Evolutionary conservation across 164 flowering plant genomes (phyloP).

Genomic region (Paratinospora sagittata): DNA sequence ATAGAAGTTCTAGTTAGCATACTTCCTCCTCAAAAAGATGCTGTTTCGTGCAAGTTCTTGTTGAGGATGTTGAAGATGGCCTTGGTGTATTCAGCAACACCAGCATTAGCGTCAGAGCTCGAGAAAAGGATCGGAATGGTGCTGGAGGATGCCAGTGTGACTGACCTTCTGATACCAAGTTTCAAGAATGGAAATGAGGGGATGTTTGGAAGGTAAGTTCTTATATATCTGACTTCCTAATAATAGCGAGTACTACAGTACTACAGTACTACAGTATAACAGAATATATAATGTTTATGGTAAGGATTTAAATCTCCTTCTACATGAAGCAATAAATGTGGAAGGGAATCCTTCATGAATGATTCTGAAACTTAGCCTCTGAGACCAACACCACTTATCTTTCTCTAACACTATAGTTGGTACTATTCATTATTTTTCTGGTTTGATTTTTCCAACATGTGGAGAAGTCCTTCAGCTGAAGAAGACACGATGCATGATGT

Average conservation of each 20-base stretch:
- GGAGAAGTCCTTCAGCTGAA: constrained; percentile 31
- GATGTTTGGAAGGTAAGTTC: constrained; percentile 2
- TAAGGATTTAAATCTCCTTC: too few relatives aligned
- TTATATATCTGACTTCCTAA: background rate
- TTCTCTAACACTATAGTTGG: background rate
- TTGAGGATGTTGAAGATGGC: constrained; percentile 67
- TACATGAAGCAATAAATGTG: too few relatives aligned
- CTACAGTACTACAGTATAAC: too few relatives aligned
- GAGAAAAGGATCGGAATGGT: constrained; percentile 74
- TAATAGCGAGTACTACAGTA: too few relatives aligned
- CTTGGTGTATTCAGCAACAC: constrained; percentile 45
- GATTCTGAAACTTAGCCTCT: too few relatives aligned
- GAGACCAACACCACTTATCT: background rate
- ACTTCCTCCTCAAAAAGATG: constrained; percentile 57
- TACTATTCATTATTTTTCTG: background rate
- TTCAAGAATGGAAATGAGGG: constrained; percentile 39
- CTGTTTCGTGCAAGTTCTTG: constrained; percentile 67
- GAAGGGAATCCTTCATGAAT: too few relatives aligned
- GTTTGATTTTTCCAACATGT: background rate
- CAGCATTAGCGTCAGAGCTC: constrained; percentile 66
- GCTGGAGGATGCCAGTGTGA: constrained; percentile 59
- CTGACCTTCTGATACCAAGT: constrained; percentile 65
- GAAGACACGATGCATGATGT: constrained; percentile 47
- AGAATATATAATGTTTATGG: too few relatives aligned
- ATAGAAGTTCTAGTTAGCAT: constrained; percentile 72